Evolutionary conservation across 352 stramenopile genomes (phyloP), one percentile per base, ranked within the genome.

Genomic region (Globisporangium paroecandrum): DNA sequence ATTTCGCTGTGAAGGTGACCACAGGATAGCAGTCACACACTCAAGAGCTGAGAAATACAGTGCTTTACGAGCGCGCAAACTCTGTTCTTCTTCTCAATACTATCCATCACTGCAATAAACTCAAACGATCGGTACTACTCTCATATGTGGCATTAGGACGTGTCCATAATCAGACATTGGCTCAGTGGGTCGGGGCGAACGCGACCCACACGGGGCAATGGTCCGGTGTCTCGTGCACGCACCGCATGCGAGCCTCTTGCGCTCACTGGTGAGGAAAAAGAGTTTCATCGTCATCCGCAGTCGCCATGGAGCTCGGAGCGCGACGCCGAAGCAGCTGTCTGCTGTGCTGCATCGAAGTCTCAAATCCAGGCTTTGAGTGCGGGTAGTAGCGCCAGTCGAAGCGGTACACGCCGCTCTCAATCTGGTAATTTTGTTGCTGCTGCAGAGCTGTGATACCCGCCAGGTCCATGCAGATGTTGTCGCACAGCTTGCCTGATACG

Each of bases 341-440:
- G 4, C 69, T 65, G 20, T 71, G 65, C 24, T 74, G 69, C 18
- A 60, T 38, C 0, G 38, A 67, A 58, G 22, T 20, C 41, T 58
- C 70, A 27, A 66, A 54, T 63, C 63, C 22, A n/a, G 49, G 46
- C n/a, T 74, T 79, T 22, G 75, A 75, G 34, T 34, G 64, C 29
- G 82, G 78, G 56, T 89, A 90, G 56, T 78, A 87, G 61, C 64
- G 66, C 78, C 80, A 89, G 66, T 92, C 84, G 59, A 89, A 76
- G 24, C 82, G 82, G 22, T 80, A 74, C 12, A 92, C 82, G 32
- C 82, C 82, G 43, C 77, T 87, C 20, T 74, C 69, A 24, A 82
- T 58, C 20, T 61, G 18, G 25, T 66, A 76, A 13, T 24, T n/a
- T 15, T 20, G 38, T 0, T 47, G 38, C 4, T 46, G 38, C 59